Base-by-base conservation (phyloP, 2,329 filamentous ascomycete species). In the Diplodia intermedia region DNA sequence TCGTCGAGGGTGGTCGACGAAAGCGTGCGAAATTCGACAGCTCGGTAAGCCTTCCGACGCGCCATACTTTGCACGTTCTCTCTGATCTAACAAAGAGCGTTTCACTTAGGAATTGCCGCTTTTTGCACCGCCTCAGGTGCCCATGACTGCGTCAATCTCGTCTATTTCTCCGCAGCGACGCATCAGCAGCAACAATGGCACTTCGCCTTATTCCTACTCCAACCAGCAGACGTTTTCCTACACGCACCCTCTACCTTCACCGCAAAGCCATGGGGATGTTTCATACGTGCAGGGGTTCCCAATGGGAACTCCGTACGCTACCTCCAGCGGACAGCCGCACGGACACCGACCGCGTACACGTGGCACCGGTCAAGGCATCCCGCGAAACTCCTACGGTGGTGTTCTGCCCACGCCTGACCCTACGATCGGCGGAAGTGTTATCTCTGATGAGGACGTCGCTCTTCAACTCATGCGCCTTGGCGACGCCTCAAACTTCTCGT, bases 401-500 rank as follows among this genome's bases (percentile, higher is more conserved):
- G 74, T 69, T 49, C 69, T 74, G 57, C 94, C 94, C 23, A 99
- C 95, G 2, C 95, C 95, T 31, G 95, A 98, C 74, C 94, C 94
- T n/a, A 99, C 95, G 14, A 91, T 98, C 73, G 92, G 92, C 66
- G 78, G 76, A 47, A 98, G 94, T 81, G 96, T 93, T 79, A 94
- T 99, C 79, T 98, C 94, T 15, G 95, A 99, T 77, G 95, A 99
- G 80, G 95, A 99, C 80, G 95, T 98, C 70, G 95, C 95, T 68
- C 90, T 97, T 77, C 95, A 98, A 81, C 85, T 99, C 75, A 98
- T 99, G 90, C 91, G 94, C 73, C 87, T 99, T 66, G 94, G 95
- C 55, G 94, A 97, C 77, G 92, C 94, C 73, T 95, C 93, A 68
- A 97, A 97, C 77, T 91, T 96, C 75, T 97, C 93, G 8, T 76